Evolutionary conservation across 352 stramenopile species (phyloP), one percentile per base, ranked within the genome.

Genomic region (Phytophthora brassicae): DNA sequence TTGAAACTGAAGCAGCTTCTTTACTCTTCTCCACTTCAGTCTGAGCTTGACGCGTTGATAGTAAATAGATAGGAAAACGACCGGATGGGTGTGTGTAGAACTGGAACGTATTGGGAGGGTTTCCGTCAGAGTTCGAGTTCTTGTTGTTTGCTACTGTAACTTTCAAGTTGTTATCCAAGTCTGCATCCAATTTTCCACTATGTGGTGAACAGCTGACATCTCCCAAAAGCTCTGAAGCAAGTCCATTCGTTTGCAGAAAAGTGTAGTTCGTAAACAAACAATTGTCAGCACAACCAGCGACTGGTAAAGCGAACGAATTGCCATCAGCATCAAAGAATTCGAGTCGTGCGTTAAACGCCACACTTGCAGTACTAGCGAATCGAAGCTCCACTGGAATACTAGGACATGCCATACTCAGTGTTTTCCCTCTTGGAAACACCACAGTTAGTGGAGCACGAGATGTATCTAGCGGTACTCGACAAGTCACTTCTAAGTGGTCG

Each of bases 271-370:
- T 97, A 13, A 98, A 74, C 16, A 98, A 19, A 55, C 89, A 98
- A 61, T 97, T 97, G 49, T 98, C 95, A 0, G 89, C 81, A 31
- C 83, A 96, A 2, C 95, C 95, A 17, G 75, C 77, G 20, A 98
- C 72, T 1, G 86, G 75, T 1, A 98, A 60, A 22, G 74, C 62
- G 43, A 98, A 98, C 0, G 70, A 74, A 26, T 93, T 94, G 19
- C 92, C 90, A 19, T 98, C 91, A 0, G 72, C 46, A 56, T 98
- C 94, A 26, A 97, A 96, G 55, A 98, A 97, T 57, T 98, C 91
- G 28, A 98, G 79, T 22, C 89, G 73, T 0, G 88, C 84, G 42
- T 89, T 96, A 52, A 98, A 98, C 3, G 89, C 91, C 20, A 98
- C 88, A 26, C 92, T 94, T 22, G 86, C 87, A 20, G 74, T 74